These are phyloP conservation scores for Phytophthora macrochlamydospora DNA, from an alignment of 352 stramenopile species.

Conservation along the genomic window DNA sequence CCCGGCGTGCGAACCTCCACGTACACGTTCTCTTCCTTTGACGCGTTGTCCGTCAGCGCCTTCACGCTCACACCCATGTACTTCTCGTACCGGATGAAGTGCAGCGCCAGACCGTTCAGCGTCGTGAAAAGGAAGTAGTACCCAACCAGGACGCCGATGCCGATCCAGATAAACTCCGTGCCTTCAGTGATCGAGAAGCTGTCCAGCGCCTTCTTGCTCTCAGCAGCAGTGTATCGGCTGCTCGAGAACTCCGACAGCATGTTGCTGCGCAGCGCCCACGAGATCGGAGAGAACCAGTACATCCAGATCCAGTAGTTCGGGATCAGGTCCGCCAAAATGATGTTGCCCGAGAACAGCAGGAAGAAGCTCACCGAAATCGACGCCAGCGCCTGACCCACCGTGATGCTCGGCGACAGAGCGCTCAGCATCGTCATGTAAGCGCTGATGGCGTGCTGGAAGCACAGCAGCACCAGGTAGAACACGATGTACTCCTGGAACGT, in stretches of 20 bases:
- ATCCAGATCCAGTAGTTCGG: no score
- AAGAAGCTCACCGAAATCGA: slow-evolving; percentile 6
- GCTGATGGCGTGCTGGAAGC: no score
- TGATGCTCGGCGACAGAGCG: no score
- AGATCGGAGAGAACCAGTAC: no score
- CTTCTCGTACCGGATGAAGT: slow-evolving; percentile 60
- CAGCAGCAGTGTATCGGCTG: slow-evolving; percentile 26
- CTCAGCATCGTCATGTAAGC: no score
- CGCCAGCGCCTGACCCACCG: no score
- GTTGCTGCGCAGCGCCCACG: no score
- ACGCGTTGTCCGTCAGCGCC: slow-evolving; percentile 28
- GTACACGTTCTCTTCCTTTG: slow-evolving; percentile 42
- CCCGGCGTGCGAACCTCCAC: slow-evolving; percentile 44
- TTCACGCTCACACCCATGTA: slow-evolving; percentile 44
- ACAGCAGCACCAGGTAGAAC: no score
- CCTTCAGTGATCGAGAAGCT: slow-evolving; percentile 46
- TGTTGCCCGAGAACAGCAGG: no score
- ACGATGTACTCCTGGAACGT: slow-evolving; percentile 5
- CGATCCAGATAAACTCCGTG: slow-evolving; percentile 55
- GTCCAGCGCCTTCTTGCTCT: slow-evolving; percentile 22
- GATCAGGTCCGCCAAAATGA: no score
- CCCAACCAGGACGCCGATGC: slow-evolving; percentile 41
- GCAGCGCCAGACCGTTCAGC: slow-evolving; percentile 42
- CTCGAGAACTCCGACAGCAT: background rate
- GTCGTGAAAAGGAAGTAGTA: slow-evolving; percentile 49